These are phyloP conservation scores for Phytophthora chlamydospora DNA, from an alignment of 352 stramenopile genomes.

Conservation along the genomic window DNA sequence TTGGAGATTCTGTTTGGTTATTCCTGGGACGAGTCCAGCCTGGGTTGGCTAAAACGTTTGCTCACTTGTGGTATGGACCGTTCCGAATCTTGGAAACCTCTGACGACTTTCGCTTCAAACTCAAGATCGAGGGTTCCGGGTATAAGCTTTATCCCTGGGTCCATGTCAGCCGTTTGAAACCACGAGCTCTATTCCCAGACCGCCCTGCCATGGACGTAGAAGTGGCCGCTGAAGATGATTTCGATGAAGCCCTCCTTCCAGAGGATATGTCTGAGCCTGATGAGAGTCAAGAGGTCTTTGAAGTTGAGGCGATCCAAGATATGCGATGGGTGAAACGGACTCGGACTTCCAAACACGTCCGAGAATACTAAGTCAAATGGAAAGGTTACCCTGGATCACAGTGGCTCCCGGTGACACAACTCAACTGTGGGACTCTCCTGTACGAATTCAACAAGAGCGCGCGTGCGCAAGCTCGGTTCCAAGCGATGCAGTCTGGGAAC, in stretches of 20 bases:
- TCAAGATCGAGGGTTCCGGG: constrained; percentile 5
- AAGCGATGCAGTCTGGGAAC: background rate
- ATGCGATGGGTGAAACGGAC: background rate
- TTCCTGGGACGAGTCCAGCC: background rate
- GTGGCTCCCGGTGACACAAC: background rate
- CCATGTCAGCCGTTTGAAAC: constrained; percentile 1
- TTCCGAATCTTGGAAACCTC: constrained; percentile 1
- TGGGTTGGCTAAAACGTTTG: background rate
- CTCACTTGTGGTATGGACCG: constrained; percentile 1
- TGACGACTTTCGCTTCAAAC: background rate
- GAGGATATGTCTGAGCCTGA: background rate
- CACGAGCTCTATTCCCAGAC: background rate
- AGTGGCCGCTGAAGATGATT: background rate
- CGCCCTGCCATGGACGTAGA: background rate
- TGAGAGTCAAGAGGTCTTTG: background rate
- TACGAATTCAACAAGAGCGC: constrained; percentile 8
- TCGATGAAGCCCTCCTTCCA: background rate
- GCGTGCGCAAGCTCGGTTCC: background rate
- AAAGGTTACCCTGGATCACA: background rate
- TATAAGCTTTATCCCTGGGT: constrained; percentile 1
- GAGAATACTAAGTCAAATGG: background rate
- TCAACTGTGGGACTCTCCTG: constrained; percentile 1
- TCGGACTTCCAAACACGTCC: background rate
- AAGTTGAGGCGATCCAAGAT: constrained; percentile 1
- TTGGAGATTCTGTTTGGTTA: background rate